Base-by-base conservation (phyloP, 2,329 filamentous ascomycete species). In the Fusarium verticillioides region DNA sequence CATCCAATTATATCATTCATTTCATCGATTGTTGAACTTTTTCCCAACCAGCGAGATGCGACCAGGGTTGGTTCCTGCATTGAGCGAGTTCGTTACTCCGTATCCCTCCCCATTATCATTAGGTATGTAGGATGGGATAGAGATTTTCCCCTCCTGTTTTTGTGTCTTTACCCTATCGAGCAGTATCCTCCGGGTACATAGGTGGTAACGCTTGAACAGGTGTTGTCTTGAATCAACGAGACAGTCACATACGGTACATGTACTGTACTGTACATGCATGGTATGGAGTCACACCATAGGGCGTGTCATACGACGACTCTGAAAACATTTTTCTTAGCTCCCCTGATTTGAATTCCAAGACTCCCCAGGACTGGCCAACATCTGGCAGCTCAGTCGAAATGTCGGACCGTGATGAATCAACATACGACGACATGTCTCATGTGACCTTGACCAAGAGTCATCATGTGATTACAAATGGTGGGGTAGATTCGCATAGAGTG, bases 401-500 rank as follows among this genome's bases (percentile, higher is more conserved):
- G 32, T 52, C 54, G 47, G 65, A 61, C 44, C 42, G 49, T 52
- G 37, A 37, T 59, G 47, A 72, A 40, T 57, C 58, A 63, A 73
- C 72, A 60, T 74, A 74, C 71, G 71, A 72, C 60, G 28, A 44
- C 39, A 36, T 26, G 44, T 70, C 59, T 69, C 72, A 74, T 74
- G 68, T 74, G 72, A 74, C 68, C 65, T 62, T 34, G 23, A 57
- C 44, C 19, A 43, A 49, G 36, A 30, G 56, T 32, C 66, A 68
- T 79, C 76, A 78, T 78, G 77, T 78, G 78, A 78, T 72, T 60
- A 49, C 23, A 52, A 37, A 37, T 36, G n/a, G 56, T 72, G 67
- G 67, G 67, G 53, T 28, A 53, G 37, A 59, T 52, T 50, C 37
- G 58, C 36, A 67, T 63, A 63, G 66, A 75, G 60, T 77, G 78